Conservation (phyloP, 2,329 filamentous ascomycete genomes). For the Fusarium incarnatum region DNA sequence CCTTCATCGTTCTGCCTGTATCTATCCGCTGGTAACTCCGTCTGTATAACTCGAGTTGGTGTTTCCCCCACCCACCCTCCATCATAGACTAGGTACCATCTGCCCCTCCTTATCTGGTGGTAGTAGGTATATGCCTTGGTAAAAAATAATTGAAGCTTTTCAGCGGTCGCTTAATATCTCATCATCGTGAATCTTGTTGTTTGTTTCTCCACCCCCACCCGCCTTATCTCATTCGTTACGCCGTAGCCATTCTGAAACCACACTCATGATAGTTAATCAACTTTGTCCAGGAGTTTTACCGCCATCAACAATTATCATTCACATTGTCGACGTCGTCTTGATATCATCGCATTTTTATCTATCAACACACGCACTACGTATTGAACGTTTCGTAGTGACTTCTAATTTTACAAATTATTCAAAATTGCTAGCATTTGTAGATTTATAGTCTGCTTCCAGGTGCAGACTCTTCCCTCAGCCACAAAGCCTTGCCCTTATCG, state of each 20-base stretch:
- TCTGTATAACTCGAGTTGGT: constrained; percentile 18
- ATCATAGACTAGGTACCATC: constrained; percentile 12
- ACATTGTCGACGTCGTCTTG: constrained; percentile 15
- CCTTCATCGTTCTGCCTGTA: neutral
- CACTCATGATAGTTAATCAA: constrained; percentile 24
- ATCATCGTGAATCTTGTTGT: constrained; percentile 37
- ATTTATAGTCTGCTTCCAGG: constrained; percentile 52
- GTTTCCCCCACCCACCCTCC: constrained; percentile 32
- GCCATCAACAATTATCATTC: constrained; percentile 7
- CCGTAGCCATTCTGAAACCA: constrained; percentile 1
- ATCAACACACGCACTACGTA: constrained; percentile 44
- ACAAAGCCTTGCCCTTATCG: constrained; percentile 57
- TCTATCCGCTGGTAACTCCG: constrained; percentile 14
- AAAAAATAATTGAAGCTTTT: constrained; percentile 40
- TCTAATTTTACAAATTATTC: constrained; percentile 47
- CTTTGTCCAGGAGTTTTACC: constrained; percentile 18
- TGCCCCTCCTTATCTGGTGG: constrained; percentile 22
- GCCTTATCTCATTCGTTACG: constrained; percentile 35
- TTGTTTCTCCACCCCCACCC: constrained; percentile 38
- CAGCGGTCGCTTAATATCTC: constrained; percentile 20
- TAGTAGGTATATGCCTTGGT: constrained; percentile 8
- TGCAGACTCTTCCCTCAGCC: constrained; percentile 49
- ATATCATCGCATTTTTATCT: constrained; percentile 40
- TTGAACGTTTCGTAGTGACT: constrained; percentile 31
- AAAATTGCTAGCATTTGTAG: constrained; percentile 17